Evolutionary conservation across 2,329 filamentous ascomycete genomes (phyloP).

Genomic region (Aplosporella prunicola): DNA sequence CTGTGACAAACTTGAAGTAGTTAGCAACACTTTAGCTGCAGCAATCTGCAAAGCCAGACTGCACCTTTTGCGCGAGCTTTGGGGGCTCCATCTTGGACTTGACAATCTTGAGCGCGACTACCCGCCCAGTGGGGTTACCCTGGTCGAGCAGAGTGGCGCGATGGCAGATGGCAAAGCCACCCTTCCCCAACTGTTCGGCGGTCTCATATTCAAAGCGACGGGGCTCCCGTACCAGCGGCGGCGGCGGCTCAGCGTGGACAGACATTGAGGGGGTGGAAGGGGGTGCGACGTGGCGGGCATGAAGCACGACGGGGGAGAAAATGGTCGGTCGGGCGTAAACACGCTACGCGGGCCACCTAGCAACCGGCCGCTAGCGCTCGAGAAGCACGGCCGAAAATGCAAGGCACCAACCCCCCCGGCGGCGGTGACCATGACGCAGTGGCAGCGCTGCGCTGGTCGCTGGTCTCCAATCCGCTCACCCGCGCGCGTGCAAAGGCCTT

Average conservation of each 20-base stretch:
- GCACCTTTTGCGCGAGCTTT: conserved; percentile 76
- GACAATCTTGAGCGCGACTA: conserved; percentile 72
- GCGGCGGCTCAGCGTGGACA: conserved; percentile 43
- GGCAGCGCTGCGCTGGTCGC: background rate
- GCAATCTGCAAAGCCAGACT: conserved; percentile 8
- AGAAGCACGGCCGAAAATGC: too few species aligned
- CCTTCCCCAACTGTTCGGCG: conserved; percentile 66
- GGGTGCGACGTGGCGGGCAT: conserved; percentile 2
- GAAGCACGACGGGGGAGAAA: too few species aligned
- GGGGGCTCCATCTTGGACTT: conserved; percentile 68
- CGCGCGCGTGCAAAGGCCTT: too few species aligned
- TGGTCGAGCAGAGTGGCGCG: conserved; percentile 54
- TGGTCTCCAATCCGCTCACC: too few species aligned
- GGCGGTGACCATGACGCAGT: conserved; percentile 1
- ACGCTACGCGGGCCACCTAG: too few species aligned
- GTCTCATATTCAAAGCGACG: conserved; percentile 64
- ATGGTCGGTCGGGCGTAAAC: too few species aligned
- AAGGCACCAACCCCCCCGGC: too few species aligned
- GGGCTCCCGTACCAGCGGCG: conserved; percentile 55
- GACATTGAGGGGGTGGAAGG: conserved; percentile 19
- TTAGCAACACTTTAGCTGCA: conserved; percentile 11
- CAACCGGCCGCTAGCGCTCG: too few species aligned
- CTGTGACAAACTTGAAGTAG: conserved; percentile 54
- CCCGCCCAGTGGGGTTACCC: conserved; percentile 49
- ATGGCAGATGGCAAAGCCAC: conserved; percentile 76